phyloP scores from a whole-genome alignment of 2,329 filamentous ascomycete genomes.

The Ceratocystiopsis sp. region DNA sequence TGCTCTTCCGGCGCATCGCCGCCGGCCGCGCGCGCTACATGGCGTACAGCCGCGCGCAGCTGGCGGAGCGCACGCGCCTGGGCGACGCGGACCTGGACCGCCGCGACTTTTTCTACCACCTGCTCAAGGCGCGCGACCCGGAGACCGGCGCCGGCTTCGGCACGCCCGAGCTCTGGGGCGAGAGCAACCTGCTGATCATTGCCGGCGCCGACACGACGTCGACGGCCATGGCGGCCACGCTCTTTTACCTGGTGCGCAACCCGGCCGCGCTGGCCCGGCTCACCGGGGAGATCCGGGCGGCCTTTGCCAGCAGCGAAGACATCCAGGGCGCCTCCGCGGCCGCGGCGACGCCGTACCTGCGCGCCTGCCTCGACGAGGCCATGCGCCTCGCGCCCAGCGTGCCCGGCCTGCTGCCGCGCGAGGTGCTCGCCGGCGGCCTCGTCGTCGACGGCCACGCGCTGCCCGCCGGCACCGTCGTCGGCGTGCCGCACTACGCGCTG shows the following conservation, averaged over 20 bases:
- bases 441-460: constrained; percentile 34
- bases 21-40: constrained; percentile 52
- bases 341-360: constrained; percentile 37
- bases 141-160: constrained; percentile 52
- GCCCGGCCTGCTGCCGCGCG: constrained; percentile 40
- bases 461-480: constrained; percentile 44
- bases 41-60: constrained; percentile 50
- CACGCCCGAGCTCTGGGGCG: constrained; percentile 50
- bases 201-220: constrained; percentile 58
- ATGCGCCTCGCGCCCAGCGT: constrained; percentile 47
- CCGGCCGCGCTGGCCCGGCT: constrained; percentile 28
- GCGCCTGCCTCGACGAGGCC: constrained; percentile 47
- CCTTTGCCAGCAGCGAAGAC: constrained; percentile 34
- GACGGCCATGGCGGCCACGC: constrained; percentile 44
- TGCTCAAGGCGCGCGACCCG: constrained; percentile 53
- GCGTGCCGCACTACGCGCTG: constrained; percentile 49
- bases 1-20: constrained; percentile 51
- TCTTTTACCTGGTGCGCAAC: constrained; percentile 45
- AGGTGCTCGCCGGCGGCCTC: constrained; percentile 38
- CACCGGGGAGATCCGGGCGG: constrained; percentile 32
- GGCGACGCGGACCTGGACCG: constrained; percentile 36
- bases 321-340: constrained; percentile 35
- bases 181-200: constrained; percentile 56
- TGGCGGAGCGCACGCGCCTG: constrained; percentile 47
- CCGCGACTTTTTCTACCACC: constrained; percentile 61